A percentile compares a stretch with the other conserved stretches of the same genome.
phyloP scores from a whole-genome alignment of 345 rosid genomes.

The Boechera stricta region DNA sequence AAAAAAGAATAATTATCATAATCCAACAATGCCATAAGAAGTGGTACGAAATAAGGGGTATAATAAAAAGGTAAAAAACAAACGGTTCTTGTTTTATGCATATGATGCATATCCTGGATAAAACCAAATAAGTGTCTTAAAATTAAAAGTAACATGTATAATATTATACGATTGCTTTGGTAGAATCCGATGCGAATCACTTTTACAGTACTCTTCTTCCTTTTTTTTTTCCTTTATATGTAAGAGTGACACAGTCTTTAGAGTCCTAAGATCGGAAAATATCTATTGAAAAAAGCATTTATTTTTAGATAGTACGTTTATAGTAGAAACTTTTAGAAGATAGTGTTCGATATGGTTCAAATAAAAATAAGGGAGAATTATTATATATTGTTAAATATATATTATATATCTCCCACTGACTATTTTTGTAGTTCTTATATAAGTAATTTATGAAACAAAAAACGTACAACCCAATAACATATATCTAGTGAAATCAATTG shows the following conservation, averaged over 20 bases:
- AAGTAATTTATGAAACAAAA: neutral
- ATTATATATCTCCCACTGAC: neutral
- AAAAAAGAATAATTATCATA: neutral
- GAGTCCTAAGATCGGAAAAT: neutral
- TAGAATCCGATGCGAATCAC: conserved; percentile 32
- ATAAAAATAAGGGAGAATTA: neutral
- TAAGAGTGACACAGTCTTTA: conserved; percentile 3
- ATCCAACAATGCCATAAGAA: neutral
- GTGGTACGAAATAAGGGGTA: neutral
- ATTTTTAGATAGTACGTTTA: neutral
- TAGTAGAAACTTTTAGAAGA: conserved; percentile 18
- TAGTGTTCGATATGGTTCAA: conserved; percentile 4
- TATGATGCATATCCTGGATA: neutral
- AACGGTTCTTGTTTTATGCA: conserved; percentile 7
- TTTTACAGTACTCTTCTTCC: conserved; percentile 10
- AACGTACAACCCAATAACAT: neutral
- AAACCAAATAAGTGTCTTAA: neutral
- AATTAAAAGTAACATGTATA: neutral
- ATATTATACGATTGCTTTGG: neutral
- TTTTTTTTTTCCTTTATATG: neutral
- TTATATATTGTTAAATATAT: neutral
- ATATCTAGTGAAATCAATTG: neutral
- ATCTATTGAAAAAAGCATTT: neutral
- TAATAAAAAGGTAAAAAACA: neutral
- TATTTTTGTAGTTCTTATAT: conserved; percentile 9